Evolutionary conservation across 805 yeast genomes (phyloP), one percentile per base, ranked within the genome.

Genomic region (Candida multigemmis): DNA sequence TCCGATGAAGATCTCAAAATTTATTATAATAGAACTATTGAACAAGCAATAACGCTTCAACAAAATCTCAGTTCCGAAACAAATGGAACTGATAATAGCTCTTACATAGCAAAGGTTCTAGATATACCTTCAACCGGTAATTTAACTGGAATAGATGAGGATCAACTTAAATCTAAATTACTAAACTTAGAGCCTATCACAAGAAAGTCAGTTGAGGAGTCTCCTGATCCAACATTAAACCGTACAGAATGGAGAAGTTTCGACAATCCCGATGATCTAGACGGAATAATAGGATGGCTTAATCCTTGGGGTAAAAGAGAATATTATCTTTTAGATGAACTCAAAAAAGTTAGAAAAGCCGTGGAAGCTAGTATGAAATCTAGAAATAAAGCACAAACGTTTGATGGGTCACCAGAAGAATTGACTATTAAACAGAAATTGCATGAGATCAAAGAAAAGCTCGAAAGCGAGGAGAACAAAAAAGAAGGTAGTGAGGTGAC

Each of bases 261-360:
- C 37, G 94, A 85, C 37, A 55, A 46, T 2, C 60, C 67, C 0
- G 69, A 65, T n/a, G 77, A 79, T 21, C 49, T 85, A 17, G 71
- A 68, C 2, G 46, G 46, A 9, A 44, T 87, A 14, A 32, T 77
- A 6, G 46, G 53, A n/a, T 79, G 89, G 84, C 56, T 86, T 26
- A 76, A 79, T 38, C 74, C 71, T 4, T 73, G 77, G 68, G 96
- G 96, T 3, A 60, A 56, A 27, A 57, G 94, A 24, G 96, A 86
- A 44, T 64, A 74, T 11, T 62, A 56, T 19, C 60, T 87, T 24
- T 56, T 71, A 21, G 78, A 77, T 38, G 93, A 81, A 40, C 46
- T 83, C 22, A 45, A 53, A 6, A 50, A 54, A 3, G 62, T 74
- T 14, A 66, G 69, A 35, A 78, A 71, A 7, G 65, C 68, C 11